These are phyloP conservation scores for Pholiota microspora DNA, from an alignment of 768 basidiomycete genomes.

Conservation along the genomic window DNA sequence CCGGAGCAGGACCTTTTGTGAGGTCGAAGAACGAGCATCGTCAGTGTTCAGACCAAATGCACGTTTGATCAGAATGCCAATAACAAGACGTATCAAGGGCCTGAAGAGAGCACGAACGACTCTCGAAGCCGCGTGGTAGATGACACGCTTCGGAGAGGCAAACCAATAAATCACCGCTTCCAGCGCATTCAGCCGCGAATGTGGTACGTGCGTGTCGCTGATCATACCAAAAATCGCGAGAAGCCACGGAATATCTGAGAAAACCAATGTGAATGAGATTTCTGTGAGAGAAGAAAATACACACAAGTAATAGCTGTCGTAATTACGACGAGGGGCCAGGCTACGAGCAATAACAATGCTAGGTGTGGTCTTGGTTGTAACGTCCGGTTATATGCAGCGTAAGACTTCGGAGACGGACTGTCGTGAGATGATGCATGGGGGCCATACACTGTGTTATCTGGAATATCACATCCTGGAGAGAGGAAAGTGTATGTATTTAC, in stretches of 20 bases:
- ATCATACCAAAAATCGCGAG: constrained; percentile 38
- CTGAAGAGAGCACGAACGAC: constrained; percentile 34
- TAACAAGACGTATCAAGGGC: constrained; percentile 35
- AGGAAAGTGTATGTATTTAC: constrained; percentile 45
- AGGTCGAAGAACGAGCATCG: constrained; percentile 17
- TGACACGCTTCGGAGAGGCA: constrained; percentile 35
- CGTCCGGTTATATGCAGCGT: constrained; percentile 40
- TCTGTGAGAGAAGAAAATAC: constrained; percentile 4
- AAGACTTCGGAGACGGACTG: constrained; percentile 31
- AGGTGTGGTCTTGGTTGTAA: constrained; percentile 28
- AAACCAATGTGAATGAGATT: background rate
- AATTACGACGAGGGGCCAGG: constrained; percentile 35
- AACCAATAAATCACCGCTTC: constrained; percentile 45
- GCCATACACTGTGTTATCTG: constrained; percentile 37
- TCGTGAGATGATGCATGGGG: constrained; percentile 47
- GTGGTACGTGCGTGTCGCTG: constrained; percentile 25
- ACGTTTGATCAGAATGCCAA: constrained; percentile 41
- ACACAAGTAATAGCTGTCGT: constrained; percentile 34
- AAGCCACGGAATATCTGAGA: constrained; percentile 42
- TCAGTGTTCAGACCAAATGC: constrained; percentile 37
- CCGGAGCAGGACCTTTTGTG: constrained; percentile 31
- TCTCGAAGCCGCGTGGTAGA: constrained; percentile 38
- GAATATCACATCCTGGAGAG: constrained; percentile 37
- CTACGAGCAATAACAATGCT: constrained; percentile 33
- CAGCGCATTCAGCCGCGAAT: constrained; percentile 28